phyloP scores from a whole-genome alignment of 202 grass and related monocot genomes.

The Eragrostis tef region DNA sequence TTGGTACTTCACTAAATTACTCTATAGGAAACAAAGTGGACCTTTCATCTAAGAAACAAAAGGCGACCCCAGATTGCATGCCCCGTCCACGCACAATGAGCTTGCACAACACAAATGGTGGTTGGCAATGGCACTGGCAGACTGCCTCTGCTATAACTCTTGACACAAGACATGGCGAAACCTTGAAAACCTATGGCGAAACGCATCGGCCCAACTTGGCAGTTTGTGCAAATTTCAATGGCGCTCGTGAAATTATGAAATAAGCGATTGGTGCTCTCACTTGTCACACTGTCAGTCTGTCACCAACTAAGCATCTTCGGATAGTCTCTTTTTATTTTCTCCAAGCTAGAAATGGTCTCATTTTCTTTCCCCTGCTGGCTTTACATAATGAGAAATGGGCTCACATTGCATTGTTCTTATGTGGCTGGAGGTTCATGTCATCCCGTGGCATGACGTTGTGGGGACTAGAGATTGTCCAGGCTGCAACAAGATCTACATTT shows the following conservation, averaged over 20 bases:
- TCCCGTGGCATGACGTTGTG: neutral
- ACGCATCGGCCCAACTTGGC: too few species aligned
- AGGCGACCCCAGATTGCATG: neutral
- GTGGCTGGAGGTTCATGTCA: constrained; percentile 3
- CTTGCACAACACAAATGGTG: constrained; percentile 9
- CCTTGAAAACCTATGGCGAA: too few species aligned
- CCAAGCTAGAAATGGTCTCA: constrained; percentile 23
- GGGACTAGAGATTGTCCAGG: neutral
- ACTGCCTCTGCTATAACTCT: too few species aligned
- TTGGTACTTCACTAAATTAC: neutral
- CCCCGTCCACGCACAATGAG: constrained; percentile 4
- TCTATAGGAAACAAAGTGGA: too few species aligned
- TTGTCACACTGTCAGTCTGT: neutral
- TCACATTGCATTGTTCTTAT: neutral
- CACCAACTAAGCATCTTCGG: neutral
- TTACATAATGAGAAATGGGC: constrained; percentile 7
- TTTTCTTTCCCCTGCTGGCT: neutral
- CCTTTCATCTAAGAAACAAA: neutral
- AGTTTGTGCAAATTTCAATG: neutral
- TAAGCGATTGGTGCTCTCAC: neutral
- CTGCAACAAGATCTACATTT: neutral
- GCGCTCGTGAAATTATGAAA: neutral
- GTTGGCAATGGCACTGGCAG: neutral
- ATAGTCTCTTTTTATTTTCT: too few species aligned
- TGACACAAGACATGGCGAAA: neutral